Evolutionary conservation across 768 basidiomycete species (phyloP), one percentile per base, ranked within the genome.

Genomic region (Podaxis sp.): DNA sequence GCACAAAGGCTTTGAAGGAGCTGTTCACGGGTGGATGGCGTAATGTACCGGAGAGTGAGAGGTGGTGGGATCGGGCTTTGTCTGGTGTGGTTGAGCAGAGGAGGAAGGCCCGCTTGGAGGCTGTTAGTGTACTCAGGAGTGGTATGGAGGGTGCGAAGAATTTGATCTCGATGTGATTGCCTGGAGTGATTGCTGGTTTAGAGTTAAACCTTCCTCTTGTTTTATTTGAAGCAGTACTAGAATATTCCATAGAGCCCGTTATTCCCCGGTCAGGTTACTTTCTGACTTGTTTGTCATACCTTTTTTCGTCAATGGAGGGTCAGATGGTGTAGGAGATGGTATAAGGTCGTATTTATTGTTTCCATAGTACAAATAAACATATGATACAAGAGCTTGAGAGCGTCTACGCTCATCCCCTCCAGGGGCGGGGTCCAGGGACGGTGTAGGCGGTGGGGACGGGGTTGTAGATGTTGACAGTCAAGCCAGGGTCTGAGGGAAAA

Each of bases 11-110:
- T 63, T 75, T 87, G 67, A 77, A 69, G 40, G 74, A 75, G 58
- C 82, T 91, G 52, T 73, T 86, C 51, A 75, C 73, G 17, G 84
- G 86, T 9, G 84, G 83, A 17, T 92, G 90, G 90, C 79, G 79
- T 38, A 80, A 84, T 4, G 79, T 85, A 1, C 83, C 84, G 0
- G 81, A 82, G 67, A 78, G 68, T 19, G 82, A 85, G 71, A 76
- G 87, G 57, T 92, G 87, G 87, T 92, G 89, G 89, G 87, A 89
- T 44, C 69, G 73, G 11, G 86, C 87, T 38, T 75, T 91, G 38
- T 79, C 77, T 3, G 80, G 77, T 6, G 72, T 71, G n/a, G 71
- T 81, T 11, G 86, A 87, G 66, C 73, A 70, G 64, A 73, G 70
- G 64, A 73, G 79, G 60, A 68, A 64, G 65, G 72, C 65, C 55